phyloP scores from a whole-genome alignment of 108 stramenopile species.

The Cyclotella baltica region DNA sequence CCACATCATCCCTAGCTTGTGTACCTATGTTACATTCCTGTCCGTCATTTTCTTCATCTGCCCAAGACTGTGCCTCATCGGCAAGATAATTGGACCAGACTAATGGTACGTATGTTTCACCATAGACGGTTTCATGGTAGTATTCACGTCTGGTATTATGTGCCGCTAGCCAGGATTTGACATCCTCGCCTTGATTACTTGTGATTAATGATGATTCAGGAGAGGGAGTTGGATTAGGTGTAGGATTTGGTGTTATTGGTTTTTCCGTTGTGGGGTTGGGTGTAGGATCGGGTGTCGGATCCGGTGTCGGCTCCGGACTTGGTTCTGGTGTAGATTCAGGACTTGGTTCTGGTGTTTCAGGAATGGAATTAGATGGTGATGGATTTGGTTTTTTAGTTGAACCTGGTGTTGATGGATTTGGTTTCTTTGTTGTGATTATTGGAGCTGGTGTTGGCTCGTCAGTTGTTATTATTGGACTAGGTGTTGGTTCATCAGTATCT shows the following conservation, averaged over 20 bases:
- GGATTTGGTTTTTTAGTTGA: not conserved
- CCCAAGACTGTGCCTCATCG: conserved; percentile 23
- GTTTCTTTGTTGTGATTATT: not conserved
- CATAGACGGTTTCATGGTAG: conserved; percentile 25
- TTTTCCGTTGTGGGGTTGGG: not conserved
- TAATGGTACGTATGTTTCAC: conserved; percentile 28
- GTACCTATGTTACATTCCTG: not conserved
- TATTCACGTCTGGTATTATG: conserved; percentile 26
- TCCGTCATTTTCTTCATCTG: conserved; percentile 18
- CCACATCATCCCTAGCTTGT: conserved; percentile 19
- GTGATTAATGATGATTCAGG: not conserved
- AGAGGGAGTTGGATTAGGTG: not conserved
- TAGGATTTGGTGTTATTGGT: too few species aligned
- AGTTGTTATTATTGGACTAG: not conserved
- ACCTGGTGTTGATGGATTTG: not conserved
- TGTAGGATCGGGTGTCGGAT: not conserved
- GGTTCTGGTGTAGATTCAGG: conserved; percentile 1
- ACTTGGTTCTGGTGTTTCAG: not conserved
- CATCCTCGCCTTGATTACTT: not conserved
- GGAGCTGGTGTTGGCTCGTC: not conserved
- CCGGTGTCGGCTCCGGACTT: not conserved
- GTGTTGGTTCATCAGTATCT: not conserved
- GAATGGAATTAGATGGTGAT: not conserved
- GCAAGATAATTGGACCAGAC: conserved; percentile 40
- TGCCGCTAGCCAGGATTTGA: conserved; percentile 31